These are phyloP conservation scores for Avena insularis DNA, from an alignment of 176 grass and related monocot species.

Conservation along the genomic window DNA sequence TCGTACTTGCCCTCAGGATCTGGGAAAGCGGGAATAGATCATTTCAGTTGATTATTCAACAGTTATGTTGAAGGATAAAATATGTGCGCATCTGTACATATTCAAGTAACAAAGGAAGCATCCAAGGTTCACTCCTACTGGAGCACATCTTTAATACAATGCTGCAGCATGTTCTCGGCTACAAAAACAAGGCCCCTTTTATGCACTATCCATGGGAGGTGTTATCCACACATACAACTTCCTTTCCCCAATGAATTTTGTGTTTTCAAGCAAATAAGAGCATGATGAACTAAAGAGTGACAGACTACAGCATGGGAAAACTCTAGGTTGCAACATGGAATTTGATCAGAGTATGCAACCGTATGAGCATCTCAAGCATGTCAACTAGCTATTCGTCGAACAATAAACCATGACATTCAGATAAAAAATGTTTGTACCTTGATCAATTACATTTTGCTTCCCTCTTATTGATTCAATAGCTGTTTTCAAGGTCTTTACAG, in stretches of 20 bases:
- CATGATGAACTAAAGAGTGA: not conserved
- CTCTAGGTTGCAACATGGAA: constrained; percentile 11
- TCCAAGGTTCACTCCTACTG: not conserved
- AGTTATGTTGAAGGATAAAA: not conserved
- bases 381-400: not conserved
- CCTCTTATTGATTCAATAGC: constrained; percentile 89
- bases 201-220: not conserved
- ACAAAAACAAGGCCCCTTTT: not conserved
- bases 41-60: constrained; percentile 21
- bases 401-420: not conserved
- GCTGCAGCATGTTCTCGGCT: not conserved
- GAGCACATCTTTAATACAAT: constrained; percentile 5
- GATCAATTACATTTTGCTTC: constrained; percentile 92
- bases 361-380: constrained; percentile 20
- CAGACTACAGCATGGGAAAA: not conserved
- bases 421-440: constrained; percentile 54
- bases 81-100: not conserved
- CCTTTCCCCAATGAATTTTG: not conserved
- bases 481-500: constrained; percentile 67
- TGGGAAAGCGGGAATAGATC: constrained; percentile 33
- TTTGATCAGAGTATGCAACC: not conserved
- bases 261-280: constrained; percentile 1
- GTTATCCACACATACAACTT: not conserved
- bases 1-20: constrained; percentile 98
- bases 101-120: not conserved